Evolutionary conservation across 2,329 filamentous ascomycete species (phyloP).

Genomic region (Penicillium decumbens): DNA sequence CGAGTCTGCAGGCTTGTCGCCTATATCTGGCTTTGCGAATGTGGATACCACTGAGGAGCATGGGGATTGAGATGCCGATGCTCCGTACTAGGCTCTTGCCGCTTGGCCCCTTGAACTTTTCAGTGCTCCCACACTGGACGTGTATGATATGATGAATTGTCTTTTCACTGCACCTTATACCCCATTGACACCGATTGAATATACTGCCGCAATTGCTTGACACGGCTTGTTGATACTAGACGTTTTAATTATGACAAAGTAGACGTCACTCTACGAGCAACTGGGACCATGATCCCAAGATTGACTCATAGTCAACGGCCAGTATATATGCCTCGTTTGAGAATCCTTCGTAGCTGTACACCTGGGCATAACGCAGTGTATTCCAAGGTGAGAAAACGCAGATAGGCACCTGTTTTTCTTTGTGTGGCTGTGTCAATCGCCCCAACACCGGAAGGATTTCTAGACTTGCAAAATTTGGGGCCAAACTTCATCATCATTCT

Average conservation of each 20-base stretch:
- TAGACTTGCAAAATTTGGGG: too few species aligned
- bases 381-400: too few species aligned
- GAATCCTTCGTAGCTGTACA: too few species aligned
- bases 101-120: background rate
- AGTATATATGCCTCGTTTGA: too few species aligned
- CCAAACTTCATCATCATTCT: too few species aligned
- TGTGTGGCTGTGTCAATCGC: too few species aligned
- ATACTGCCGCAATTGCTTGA: background rate
- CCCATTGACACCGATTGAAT: slow-evolving; percentile 6
- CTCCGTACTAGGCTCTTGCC: background rate
- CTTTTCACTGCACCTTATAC: slow-evolving; percentile 9
- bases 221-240: background rate
- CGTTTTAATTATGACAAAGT: background rate
- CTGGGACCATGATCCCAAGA: too few species aligned
- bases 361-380: too few species aligned
- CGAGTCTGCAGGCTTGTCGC: slow-evolving; percentile 3
- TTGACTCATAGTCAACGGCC: too few species aligned
- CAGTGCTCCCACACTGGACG: background rate
- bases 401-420: too few species aligned
- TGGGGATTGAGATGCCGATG: background rate
- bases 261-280: background rate
- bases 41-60: background rate
- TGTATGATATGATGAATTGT: slow-evolving; percentile 12
- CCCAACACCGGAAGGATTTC: too few species aligned
- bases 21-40: slow-evolving; percentile 8